Evolutionary conservation across 805 yeast species (phyloP), one percentile per base, ranked within the genome.

Genomic region (Ogataea nakhonphanomensis): DNA sequence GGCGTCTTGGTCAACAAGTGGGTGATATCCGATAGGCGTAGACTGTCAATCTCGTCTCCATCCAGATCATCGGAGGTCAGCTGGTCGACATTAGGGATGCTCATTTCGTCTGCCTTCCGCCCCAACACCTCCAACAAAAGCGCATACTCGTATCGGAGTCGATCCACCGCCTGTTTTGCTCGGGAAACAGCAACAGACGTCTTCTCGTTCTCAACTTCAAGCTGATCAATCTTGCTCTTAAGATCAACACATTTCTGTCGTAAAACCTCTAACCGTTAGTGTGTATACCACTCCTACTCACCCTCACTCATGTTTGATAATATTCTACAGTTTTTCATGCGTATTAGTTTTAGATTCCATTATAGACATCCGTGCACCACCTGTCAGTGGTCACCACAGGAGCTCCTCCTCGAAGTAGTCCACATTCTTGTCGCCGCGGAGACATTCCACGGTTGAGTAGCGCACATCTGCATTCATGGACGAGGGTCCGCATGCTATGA

Each of bases 101-200:
- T 49, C 24, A 53, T 38, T 17, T 47, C 50, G 4, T 46, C 33
- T 10, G 78, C 71, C 40, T 78, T 69, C 7, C 70, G 70, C 51
- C 90, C 97, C 30, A 93, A 71, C 45, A 85, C 72, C 58, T 91
- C 96, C 31, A 90, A 65, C 23, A 93, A 65, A 9, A 91, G 67
- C 1, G 90, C 76, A 55, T 93, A 84, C 57, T 93, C 98, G 32
- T 89, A 71, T 43, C 95, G 76, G 33, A 87, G 69, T 48, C 97
- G 69, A 51, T 87, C 78, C 25, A 90, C 79, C 7, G 89, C 77
- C 21, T 78, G 72, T 48, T 85, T 78, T 9, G 95, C 81, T 51
- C 96, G 76, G 11, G 82, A 75, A 25, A 93, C 78, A 1, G 93
- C 85, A 23, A 88, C 64, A 1, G 89, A 74, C 39, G 88, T 77